A percentile compares a stretch with the other conserved stretches of the same genome.
These are phyloP conservation scores for Talaromyces rugulosus DNA, from an alignment of 2,329 filamentous ascomycete species.

Conservation along the genomic window DNA sequence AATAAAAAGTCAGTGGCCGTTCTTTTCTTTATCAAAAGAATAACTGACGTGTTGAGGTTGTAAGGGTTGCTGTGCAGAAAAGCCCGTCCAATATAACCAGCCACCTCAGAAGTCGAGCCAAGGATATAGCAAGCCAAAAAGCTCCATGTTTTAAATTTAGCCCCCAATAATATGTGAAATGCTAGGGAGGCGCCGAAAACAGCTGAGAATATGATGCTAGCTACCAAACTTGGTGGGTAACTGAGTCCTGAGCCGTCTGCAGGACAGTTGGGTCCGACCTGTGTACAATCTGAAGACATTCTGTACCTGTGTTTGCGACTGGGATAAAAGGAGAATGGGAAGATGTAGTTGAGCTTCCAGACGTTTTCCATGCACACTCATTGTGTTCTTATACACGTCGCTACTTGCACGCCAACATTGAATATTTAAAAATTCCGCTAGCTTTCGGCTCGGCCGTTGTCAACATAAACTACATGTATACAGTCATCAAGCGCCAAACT, in stretches of 20 bases:
- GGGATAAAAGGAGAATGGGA: background rate
- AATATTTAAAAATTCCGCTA: no score
- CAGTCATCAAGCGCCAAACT: background rate
- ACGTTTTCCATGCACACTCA: background rate
- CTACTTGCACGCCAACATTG: background rate
- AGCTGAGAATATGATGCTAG: background rate
- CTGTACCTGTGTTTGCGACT: background rate
- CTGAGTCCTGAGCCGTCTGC: background rate
- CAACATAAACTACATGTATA: background rate
- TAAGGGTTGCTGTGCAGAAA: conserved; percentile 3
- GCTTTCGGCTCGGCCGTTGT: background rate
- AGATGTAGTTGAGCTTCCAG: background rate
- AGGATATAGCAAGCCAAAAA: background rate
- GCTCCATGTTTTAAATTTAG: background rate
- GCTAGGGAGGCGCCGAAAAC: background rate
- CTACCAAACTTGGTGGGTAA: background rate
- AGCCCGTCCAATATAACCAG: conserved; percentile 1
- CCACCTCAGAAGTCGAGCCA: background rate
- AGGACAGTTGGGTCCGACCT: background rate
- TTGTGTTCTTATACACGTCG: background rate
- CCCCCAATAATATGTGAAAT: background rate
- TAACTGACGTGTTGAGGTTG: background rate
- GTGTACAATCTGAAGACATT: background rate
- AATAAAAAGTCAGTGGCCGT: background rate
- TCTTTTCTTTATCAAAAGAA: background rate